These are phyloP conservation scores for Gamarada debralockiae DNA, from an alignment of 495 filamentous ascomycete species.

Conservation along the genomic window DNA sequence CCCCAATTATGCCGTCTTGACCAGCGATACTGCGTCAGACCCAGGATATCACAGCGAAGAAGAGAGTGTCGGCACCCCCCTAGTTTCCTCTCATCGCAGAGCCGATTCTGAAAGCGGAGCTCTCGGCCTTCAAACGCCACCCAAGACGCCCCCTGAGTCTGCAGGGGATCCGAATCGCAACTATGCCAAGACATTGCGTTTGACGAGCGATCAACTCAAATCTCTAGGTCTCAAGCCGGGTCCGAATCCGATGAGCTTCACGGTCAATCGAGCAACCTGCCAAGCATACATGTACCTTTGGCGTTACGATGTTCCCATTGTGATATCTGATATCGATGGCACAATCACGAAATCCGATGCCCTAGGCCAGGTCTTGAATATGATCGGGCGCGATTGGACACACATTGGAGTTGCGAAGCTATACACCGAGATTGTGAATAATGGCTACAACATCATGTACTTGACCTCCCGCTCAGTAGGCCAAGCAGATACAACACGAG, in stretches of 20 bases:
- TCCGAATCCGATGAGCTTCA: constrained; percentile 90
- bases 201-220: constrained; percentile 95
- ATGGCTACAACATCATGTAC: constrained; percentile 99
- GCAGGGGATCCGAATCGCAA: constrained; percentile 68
- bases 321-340: constrained; percentile 98
- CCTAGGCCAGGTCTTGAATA: constrained; percentile 93
- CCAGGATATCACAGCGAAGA: constrained; percentile 96
- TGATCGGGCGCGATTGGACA: constrained; percentile 98
- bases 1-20: constrained; percentile 34
- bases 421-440: constrained; percentile 91
- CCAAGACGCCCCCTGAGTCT: constrained; percentile 64
- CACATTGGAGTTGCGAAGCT: constrained; percentile 95
- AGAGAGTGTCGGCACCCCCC: constrained; percentile 30
- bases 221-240: constrained; percentile 77
- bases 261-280: constrained; percentile 90
- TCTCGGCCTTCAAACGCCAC: constrained; percentile 66
- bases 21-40: constrained; percentile 79
- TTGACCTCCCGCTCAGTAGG: constrained; percentile 92
- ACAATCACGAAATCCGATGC: constrained; percentile 99
- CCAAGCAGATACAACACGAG: constrained; percentile 85
- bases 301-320: constrained; percentile 83
- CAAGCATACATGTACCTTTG: constrained; percentile 89
- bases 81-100: constrained; percentile 44
- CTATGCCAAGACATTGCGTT: constrained; percentile 94
- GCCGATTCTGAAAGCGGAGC: constrained; percentile 68